phyloP scores from a whole-genome alignment of 495 filamentous ascomycete species.

The Aspergillus heteromorphus region DNA sequence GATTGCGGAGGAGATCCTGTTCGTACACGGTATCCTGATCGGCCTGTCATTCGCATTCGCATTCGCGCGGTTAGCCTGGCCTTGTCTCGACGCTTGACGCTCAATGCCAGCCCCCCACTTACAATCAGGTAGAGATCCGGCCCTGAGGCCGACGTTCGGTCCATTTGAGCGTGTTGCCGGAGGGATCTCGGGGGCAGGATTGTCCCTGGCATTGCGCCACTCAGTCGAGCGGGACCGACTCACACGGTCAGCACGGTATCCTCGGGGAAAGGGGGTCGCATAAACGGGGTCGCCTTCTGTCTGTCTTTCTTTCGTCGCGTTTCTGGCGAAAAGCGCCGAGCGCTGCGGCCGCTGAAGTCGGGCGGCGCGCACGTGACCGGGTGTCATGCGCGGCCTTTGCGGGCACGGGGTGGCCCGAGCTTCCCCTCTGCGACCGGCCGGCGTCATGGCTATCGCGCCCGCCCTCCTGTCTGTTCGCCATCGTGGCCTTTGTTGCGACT shows the following conservation, averaged over 20 bases:
- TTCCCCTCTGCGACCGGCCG: slow-evolving; percentile 6
- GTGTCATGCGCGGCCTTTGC: slow-evolving; percentile 18
- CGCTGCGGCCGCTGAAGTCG: slow-evolving; percentile 24
- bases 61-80: slow-evolving; percentile 12
- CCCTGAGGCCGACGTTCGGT: slow-evolving; percentile 41
- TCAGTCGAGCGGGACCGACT: slow-evolving; percentile 39
- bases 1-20: slow-evolving; percentile 86
- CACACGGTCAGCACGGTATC: slow-evolving; percentile 30
- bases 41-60: slow-evolving; percentile 48
- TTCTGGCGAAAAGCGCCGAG: slow-evolving; percentile 15
- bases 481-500: slow-evolving; percentile 16
- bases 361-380: slow-evolving; percentile 24
- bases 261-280: slow-evolving; percentile 19
- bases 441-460: slow-evolving; percentile 20
- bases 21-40: slow-evolving; percentile 93
- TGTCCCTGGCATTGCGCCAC: slow-evolving; percentile 57
- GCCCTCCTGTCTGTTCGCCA: slow-evolving; percentile 11
- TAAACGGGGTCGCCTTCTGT: slow-evolving; percentile 23
- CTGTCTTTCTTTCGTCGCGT: too few relatives aligned
- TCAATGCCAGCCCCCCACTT: slow-evolving; percentile 31
- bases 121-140: slow-evolving; percentile 75
- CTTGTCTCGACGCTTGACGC: neutral
- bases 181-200: slow-evolving; percentile 51
- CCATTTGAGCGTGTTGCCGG: slow-evolving; percentile 47
- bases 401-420: slow-evolving; percentile 23